Evolutionary conservation across 176 grass and related monocot species (phyloP).

Genomic region (Microstegium vimineum): DNA sequence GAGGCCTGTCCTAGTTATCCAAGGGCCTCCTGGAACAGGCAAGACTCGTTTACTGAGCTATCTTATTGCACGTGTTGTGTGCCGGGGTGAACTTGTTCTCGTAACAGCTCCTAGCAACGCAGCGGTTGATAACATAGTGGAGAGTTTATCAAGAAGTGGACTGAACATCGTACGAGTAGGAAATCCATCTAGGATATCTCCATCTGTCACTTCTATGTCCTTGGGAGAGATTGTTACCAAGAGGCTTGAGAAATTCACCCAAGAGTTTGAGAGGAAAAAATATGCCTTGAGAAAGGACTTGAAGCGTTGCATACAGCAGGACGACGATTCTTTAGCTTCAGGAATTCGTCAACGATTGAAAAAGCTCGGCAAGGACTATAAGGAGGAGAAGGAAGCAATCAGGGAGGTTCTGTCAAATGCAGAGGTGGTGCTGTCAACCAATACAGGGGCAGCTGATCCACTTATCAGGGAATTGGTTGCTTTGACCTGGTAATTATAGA

Average conservation of each 20-base stretch:
- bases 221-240: constrained; percentile 62
- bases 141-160: constrained; percentile 59
- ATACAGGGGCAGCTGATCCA: constrained; percentile 75
- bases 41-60: constrained; percentile 80
- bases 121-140: constrained; percentile 82
- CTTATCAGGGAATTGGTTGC: constrained; percentile 58
- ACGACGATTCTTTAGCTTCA: constrained; percentile 56
- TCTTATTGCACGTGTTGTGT: constrained; percentile 58
- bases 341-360: constrained; percentile 65
- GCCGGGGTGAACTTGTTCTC: constrained; percentile 68
- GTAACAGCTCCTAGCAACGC: constrained; percentile 93
- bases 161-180: constrained; percentile 78
- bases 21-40: constrained; percentile 88
- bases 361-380: constrained; percentile 66
- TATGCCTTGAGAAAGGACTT: constrained; percentile 82
- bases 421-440: constrained; percentile 80
- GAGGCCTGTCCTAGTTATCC: constrained; percentile 63
- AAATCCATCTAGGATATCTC: constrained; percentile 75
- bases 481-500: constrained; percentile 93
- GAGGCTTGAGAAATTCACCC: constrained; percentile 58
- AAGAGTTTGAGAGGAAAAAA: constrained; percentile 86
- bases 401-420: constrained; percentile 65
- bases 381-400: constrained; percentile 76
- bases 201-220: constrained; percentile 67
- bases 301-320: constrained; percentile 58